Percentiles rank a stretch among this genome's conserved stretches.
Evolutionary conservation across 2,329 filamentous ascomycete genomes (phyloP).

Genomic region (Arthrobotrys musiformis): DNA sequence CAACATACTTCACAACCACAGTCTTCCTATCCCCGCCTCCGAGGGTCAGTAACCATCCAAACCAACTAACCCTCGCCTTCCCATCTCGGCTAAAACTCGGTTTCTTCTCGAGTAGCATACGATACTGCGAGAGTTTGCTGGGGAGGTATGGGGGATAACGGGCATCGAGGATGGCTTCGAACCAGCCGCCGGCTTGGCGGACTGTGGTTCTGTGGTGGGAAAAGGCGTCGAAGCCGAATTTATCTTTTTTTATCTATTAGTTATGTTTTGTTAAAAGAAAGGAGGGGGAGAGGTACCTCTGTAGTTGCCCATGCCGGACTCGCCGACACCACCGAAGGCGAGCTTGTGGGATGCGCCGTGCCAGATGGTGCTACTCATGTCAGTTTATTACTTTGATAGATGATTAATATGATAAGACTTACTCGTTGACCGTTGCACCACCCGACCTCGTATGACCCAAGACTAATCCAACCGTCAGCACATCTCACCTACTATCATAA

Average conservation of each 20-base stretch:
- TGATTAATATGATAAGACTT: too few species aligned
- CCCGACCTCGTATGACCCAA: constrained; percentile 74
- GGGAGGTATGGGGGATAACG: constrained; percentile 72
- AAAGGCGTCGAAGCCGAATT: constrained; percentile 52
- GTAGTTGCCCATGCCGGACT: constrained; percentile 80
- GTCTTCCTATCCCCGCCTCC: constrained; percentile 54
- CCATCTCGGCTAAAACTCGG: constrained; percentile 74
- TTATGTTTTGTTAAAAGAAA: neutral
- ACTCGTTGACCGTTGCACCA: constrained; percentile 74
- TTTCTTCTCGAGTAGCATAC: constrained; percentile 64
- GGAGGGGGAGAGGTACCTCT: constrained; percentile 68
- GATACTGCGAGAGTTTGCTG: constrained; percentile 63
- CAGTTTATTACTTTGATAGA: neutral
- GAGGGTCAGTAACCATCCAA: constrained; percentile 49
- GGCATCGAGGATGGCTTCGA: constrained; percentile 40
- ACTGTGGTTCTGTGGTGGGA: constrained; percentile 51
- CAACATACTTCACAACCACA: constrained; percentile 55
- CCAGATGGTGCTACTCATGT: constrained; percentile 44
- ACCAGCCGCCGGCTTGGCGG: constrained; percentile 47
- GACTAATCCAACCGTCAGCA: constrained; percentile 64
- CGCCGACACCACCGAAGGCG: constrained; percentile 84
- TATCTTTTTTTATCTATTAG: constrained; percentile 1
- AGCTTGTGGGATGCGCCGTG: constrained; percentile 72
- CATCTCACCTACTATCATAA: neutral
- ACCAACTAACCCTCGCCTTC: constrained; percentile 61